Evolutionary conservation across 306 rosid genomes (phyloP), one percentile per base, ranked within the genome.

Genomic region (Neltuma alba): DNA sequence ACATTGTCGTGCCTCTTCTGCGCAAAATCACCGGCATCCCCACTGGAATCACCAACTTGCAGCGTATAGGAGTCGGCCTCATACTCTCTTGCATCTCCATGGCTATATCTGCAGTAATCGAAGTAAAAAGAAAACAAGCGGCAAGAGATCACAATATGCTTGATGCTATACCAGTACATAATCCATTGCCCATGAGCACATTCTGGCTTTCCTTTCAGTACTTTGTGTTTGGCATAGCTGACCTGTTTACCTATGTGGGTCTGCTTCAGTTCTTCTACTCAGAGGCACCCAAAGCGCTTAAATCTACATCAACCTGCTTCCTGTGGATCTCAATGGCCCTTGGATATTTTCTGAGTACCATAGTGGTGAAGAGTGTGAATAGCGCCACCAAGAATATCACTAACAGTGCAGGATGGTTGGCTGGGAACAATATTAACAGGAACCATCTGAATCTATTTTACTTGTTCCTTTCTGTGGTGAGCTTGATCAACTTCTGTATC

Each of bases 211-310:
- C 97, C 2, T 91, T 91, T 44, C 97, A 95, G 80, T 92, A 73
- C 88, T 95, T 92, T 81, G 89, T 92, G 77, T 95, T 95, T 76
- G 99, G 99, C 38, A 92, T 95, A 9, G 99, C 99, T 15, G 97
- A 94, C 88, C 41, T 94, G 82, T 94, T 95, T 23, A 92, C 97
- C 0, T 95, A 92, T 34, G 87, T 95, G 7, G 99, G 99, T 1
- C 79, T 95, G 14, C 97, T 95, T 5, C 88, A 95, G 82, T 95
- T 92, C 65, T 95, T 95, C 92, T 92, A 95, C 63, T 92, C 99
- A 2, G 98, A 95, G 87, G 92, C 97, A 25, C 99, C 99, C 11
- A 83, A 84, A 38, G 81, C 80, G 16, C 86, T 95, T 8, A 95
- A 95, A 75, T 92, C 99, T 15, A 83, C 92, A 18, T 91, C 98